A percentile compares a stretch with the other conserved stretches of the same genome.
phyloP scores from a whole-genome alignment of 2,329 filamentous ascomycete genomes.

The Chrysoporthe cubensis region DNA sequence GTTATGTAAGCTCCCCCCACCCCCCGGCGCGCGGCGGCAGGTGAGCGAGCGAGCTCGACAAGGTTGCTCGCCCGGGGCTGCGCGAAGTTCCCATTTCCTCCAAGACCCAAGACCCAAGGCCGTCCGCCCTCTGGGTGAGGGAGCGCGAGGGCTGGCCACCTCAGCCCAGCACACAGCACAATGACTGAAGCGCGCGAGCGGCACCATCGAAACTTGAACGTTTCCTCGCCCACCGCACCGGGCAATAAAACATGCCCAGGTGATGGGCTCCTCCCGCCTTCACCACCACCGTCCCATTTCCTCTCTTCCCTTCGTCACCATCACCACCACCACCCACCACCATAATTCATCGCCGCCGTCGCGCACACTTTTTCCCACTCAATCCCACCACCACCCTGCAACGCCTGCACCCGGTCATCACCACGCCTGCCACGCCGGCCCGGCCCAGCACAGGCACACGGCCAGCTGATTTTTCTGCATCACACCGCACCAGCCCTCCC shows the following conservation, averaged over 20 bases:
- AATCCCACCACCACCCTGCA: conserved; percentile 22
- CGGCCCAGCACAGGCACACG: background rate
- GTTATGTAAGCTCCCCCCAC: conserved; percentile 19
- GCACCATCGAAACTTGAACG: conserved; percentile 22
- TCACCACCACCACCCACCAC: conserved; percentile 32
- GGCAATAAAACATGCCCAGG: conserved; percentile 22
- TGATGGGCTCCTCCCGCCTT: conserved; percentile 23
- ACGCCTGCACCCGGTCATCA: conserved; percentile 14
- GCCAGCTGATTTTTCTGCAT: conserved; percentile 18
- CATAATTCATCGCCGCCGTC: conserved; percentile 28
- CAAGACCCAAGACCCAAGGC: conserved; percentile 3
- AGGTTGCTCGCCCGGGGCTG: conserved; percentile 12
- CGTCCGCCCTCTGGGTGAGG: conserved; percentile 10
- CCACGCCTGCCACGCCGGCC: conserved; percentile 2
- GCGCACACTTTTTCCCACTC: conserved; percentile 25
- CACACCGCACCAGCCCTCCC: conserved; percentile 4
- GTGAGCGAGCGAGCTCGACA: conserved; percentile 11
- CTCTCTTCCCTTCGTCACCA: conserved; percentile 27
- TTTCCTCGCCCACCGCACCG: conserved; percentile 24
- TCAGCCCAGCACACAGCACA: conserved; percentile 23
- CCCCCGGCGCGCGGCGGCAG: conserved; percentile 14
- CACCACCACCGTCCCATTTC: conserved; percentile 24
- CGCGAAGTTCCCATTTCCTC: conserved; percentile 3
- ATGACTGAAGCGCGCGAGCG: conserved; percentile 23
- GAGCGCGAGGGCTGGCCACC: conserved; percentile 16